These are phyloP conservation scores for Ceratobasidium sp. DNA, from an alignment of 1,284 basidiomycete species.

Conservation along the genomic window DNA sequence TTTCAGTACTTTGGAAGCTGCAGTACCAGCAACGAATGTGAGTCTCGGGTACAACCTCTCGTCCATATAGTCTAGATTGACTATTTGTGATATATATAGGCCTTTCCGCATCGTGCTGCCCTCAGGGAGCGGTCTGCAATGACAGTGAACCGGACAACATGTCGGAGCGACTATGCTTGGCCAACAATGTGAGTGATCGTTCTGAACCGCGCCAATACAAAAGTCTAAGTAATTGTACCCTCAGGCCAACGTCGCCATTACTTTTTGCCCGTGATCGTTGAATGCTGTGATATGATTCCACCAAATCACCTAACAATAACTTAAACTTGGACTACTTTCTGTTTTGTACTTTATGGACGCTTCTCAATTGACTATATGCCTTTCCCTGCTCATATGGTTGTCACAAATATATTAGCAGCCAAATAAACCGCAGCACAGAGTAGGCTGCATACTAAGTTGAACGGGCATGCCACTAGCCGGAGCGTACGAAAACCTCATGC, in stretches of 20 bases:
- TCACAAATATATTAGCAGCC: no score
- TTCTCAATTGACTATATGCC: no score
- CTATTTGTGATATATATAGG: not conserved
- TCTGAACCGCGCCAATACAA: not conserved
- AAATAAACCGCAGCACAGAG: no score
- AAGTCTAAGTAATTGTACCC: not conserved
- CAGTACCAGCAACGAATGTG: conserved; percentile 3
- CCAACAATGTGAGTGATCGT: conserved; percentile 2
- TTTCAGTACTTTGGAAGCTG: conserved; percentile 4
- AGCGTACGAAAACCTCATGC: no score
- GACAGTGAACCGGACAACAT: not conserved
- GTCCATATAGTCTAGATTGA: not conserved
- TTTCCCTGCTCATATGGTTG: no score
- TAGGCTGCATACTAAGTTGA: no score
- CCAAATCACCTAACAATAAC: no score
- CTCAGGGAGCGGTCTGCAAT: not conserved
- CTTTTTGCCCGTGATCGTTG: conserved; percentile 12
- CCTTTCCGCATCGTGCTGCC: not conserved
- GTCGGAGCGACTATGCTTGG: conserved; percentile 1
- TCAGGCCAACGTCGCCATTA: conserved; percentile 2
- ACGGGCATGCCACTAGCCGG: no score
- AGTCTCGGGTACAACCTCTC: not conserved
- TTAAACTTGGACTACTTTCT: no score
- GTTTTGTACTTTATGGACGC: no score
- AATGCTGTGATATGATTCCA: no score